A percentile compares a stretch with the other conserved stretches of the same genome.
Conservation (phyloP, 495 filamentous ascomycete genomes). For the Apiosordaria backusii region DNA sequence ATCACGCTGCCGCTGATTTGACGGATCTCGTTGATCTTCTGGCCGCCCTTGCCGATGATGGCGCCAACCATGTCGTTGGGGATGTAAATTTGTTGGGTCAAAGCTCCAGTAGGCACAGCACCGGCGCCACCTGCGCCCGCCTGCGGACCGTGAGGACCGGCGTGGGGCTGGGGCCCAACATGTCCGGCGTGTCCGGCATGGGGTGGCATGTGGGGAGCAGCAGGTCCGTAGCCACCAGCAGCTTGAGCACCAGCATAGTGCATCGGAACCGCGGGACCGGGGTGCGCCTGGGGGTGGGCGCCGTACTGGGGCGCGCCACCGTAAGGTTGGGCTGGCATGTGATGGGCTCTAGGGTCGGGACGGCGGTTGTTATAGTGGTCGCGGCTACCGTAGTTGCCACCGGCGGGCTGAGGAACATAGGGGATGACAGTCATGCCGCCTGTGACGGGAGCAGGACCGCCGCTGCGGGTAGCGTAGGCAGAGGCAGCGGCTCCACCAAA, state of each 20-base stretch:
- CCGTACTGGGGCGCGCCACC: constrained; percentile 54
- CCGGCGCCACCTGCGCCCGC: constrained; percentile 63
- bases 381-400: constrained; percentile 86
- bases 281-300: constrained; percentile 58
- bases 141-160: constrained; percentile 61
- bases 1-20: constrained; percentile 96
- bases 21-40: constrained; percentile 99
- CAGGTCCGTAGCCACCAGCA: constrained; percentile 58
- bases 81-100: constrained; percentile 98
- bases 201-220: constrained; percentile 71
- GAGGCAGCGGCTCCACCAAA: constrained; percentile 96
- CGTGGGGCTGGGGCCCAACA: constrained; percentile 47
- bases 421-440: constrained; percentile 98
- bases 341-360: constrained; percentile 61
- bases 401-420: constrained; percentile 87
- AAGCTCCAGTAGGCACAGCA: constrained; percentile 71
- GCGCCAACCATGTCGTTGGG: constrained; percentile 99
- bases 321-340: constrained; percentile 45
- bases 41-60: constrained; percentile 97
- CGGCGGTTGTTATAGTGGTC: constrained; percentile 69
- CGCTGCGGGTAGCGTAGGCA: constrained; percentile 92
- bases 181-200: constrained; percentile 56
- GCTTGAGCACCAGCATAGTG: constrained; percentile 56
- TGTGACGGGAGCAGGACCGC: constrained; percentile 86
- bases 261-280: constrained; percentile 64